These are phyloP conservation scores for Xanthoconium separans DNA, from an alignment of 1,284 basidiomycete genomes.

Conservation along the genomic window DNA sequence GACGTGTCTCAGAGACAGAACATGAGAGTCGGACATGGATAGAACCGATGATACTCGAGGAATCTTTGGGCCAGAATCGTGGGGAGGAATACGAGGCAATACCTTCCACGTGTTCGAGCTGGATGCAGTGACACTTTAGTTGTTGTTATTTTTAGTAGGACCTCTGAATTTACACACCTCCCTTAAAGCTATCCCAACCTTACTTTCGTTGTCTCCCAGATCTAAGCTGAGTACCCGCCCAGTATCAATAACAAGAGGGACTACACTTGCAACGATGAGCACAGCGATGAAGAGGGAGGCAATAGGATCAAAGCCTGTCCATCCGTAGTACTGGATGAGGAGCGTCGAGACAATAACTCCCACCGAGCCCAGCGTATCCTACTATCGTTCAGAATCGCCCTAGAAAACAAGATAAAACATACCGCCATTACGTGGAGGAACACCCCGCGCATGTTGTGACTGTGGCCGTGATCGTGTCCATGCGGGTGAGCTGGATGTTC, in stretches of 20 bases:
- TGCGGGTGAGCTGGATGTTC: constrained; percentile 45
- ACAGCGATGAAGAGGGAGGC: constrained; percentile 96
- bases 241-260: constrained; percentile 93
- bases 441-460: constrained; percentile 99
- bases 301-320: constrained; percentile 99
- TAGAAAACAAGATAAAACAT: constrained; percentile 30
- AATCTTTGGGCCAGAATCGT: constrained; percentile 97
- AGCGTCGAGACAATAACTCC: constrained; percentile 99
- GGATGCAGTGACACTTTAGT: constrained; percentile 27
- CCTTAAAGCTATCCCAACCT: constrained; percentile 70
- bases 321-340: constrained; percentile 95
- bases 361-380: constrained; percentile 90
- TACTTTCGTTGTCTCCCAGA: constrained; percentile 66
- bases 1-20: constrained; percentile 39
- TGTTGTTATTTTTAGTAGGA: not conserved
- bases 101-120: constrained; percentile 71
- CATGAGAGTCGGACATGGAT: constrained; percentile 79
- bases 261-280: constrained; percentile 92
- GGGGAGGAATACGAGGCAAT: constrained; percentile 79
- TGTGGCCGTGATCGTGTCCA: constrained; percentile 61
- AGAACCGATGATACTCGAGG: constrained; percentile 81
- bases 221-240: constrained; percentile 89
- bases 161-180: constrained; percentile 51
- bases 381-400: constrained; percentile 13
- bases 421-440: constrained; percentile 92